A percentile compares a stretch with the other conserved stretches of the same genome.
Conservation (phyloP, 345 rosid genomes). For the Syzygium oleosum region DNA sequence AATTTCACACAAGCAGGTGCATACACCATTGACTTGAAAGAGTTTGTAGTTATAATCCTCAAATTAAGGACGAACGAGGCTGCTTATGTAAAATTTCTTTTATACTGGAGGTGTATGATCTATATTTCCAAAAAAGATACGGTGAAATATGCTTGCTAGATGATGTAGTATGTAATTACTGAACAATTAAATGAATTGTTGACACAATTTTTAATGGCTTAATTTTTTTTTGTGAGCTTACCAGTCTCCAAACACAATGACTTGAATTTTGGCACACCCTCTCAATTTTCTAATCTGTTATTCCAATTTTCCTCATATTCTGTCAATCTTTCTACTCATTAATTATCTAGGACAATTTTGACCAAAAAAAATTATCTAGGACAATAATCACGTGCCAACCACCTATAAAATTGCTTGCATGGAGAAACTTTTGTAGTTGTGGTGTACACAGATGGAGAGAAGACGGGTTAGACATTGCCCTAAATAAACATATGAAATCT, state of each 20-base stretch:
- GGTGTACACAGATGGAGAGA: background rate
- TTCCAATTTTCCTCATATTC: background rate
- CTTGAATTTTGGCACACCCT: background rate
- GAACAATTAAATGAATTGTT: background rate
- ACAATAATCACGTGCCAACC: background rate
- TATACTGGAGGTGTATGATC: background rate
- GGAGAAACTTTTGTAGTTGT: background rate
- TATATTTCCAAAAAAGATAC: background rate
- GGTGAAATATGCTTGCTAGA: background rate
- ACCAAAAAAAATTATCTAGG: background rate
- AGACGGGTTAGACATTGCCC: background rate
- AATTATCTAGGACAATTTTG: background rate
- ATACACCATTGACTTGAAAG: background rate
- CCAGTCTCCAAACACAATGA: background rate
- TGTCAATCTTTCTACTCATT: background rate
- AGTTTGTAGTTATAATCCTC: background rate
- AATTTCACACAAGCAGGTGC: background rate
- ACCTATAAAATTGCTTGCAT: background rate
- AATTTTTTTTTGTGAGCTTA: background rate
- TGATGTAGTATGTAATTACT: background rate
- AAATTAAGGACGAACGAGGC: background rate
- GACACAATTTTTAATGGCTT: background rate
- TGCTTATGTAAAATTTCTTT: background rate
- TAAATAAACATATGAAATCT: background rate
- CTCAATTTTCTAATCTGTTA: background rate